A percentile compares a stretch with the other conserved stretches of the same genome.
Conservation (phyloP, 164 flowering plant genomes). For the Piper longum region DNA sequence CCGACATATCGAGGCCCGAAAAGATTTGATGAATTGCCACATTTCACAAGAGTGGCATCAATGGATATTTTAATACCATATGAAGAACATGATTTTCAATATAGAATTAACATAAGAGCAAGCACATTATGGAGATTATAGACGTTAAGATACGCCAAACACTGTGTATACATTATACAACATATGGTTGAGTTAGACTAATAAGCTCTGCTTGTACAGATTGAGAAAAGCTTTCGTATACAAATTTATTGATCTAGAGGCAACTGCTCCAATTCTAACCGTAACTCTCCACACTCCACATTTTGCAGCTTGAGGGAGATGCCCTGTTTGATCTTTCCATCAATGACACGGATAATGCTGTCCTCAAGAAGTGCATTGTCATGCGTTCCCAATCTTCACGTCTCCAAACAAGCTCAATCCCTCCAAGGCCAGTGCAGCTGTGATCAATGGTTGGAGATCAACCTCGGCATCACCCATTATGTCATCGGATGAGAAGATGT, state of each 20-base stretch:
- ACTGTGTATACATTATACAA: no score
- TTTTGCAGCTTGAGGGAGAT: slow-evolving; percentile 75
- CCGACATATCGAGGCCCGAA: no score
- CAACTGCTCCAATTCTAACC: slow-evolving; percentile 76
- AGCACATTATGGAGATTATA: no score
- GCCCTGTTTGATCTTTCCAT: slow-evolving; percentile 74
- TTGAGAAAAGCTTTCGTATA: neutral
- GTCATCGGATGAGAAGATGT: slow-evolving; percentile 90
- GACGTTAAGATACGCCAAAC: no score
- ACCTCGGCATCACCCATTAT: slow-evolving; percentile 97
- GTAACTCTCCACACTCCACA: slow-evolving; percentile 80
- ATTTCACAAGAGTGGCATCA: no score
- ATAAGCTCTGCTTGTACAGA: neutral
- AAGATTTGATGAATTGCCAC: no score
- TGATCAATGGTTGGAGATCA: slow-evolving; percentile 81
- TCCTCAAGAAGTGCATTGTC: slow-evolving; percentile 78
- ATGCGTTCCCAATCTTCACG: slow-evolving; percentile 86
- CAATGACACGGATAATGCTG: slow-evolving; percentile 70
- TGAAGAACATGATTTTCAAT: no score
- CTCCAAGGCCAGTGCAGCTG: slow-evolving; percentile 75
- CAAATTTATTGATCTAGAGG: slow-evolving; percentile 51
- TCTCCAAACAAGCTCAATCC: slow-evolving; percentile 66
- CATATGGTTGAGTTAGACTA: neutral
- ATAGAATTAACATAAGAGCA: no score
- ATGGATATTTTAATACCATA: no score